phyloP scores from a whole-genome alignment of 2,329 filamentous ascomycete species.

The Bipolaris victoriae region DNA sequence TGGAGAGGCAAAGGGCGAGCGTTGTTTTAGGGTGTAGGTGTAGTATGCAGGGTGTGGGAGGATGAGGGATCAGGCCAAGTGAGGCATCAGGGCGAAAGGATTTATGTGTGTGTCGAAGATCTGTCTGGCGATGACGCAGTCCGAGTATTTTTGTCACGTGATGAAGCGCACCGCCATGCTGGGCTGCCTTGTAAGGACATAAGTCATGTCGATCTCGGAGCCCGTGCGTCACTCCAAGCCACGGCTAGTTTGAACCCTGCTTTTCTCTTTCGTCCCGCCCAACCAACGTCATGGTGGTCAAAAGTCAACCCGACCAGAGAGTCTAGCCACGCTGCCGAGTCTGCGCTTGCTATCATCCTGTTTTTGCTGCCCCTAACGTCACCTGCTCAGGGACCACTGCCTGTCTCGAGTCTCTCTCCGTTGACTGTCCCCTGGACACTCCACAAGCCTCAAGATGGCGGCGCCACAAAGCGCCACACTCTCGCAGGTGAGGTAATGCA shows the following conservation, averaged over 20 bases:
- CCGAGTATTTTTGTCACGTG: conserved; percentile 5
- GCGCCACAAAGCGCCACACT: conserved; percentile 5
- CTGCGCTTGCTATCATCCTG: conserved; percentile 6
- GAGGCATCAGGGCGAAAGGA: not conserved
- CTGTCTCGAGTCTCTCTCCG: not conserved
- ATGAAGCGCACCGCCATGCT: conserved; percentile 1
- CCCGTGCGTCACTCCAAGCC: conserved; percentile 8
- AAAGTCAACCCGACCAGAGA: not conserved
- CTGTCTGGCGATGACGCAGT: conserved; percentile 16
- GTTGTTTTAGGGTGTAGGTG: not conserved
- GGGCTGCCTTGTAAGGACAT: conserved; percentile 11
- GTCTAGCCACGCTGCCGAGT: conserved; percentile 6
- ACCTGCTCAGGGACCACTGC: not conserved
- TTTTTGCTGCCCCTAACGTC: not conserved
- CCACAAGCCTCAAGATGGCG: not conserved
- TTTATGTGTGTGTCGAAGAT: conserved; percentile 11
- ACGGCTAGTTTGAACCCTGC: conserved; percentile 7
- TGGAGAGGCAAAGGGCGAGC: not conserved
- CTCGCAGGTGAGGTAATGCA: not conserved
- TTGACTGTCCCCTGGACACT: not conserved
- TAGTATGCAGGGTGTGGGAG: not conserved
- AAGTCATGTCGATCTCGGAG: conserved; percentile 7
- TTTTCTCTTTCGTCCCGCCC: conserved; percentile 7
- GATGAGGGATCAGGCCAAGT: not conserved
- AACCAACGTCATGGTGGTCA: conserved; percentile 10